These are phyloP conservation scores for Sistotremastrum suecicum DNA, from an alignment of 768 basidiomycete species.

Conservation along the genomic window DNA sequence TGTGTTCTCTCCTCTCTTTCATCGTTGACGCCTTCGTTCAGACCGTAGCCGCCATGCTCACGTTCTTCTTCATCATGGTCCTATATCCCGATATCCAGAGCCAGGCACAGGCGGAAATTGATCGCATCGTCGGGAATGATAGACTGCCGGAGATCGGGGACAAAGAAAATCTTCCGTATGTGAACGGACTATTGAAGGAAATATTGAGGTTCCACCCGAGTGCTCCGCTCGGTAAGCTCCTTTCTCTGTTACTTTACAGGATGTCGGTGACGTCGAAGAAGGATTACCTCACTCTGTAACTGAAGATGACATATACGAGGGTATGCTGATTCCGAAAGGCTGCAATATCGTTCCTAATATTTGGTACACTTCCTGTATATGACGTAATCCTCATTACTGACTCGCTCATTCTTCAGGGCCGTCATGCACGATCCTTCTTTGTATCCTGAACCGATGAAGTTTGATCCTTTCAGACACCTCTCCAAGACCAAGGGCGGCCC, in stretches of 20 bases:
- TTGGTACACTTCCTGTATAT: slow-evolving; percentile 1
- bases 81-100: slow-evolving; percentile 6
- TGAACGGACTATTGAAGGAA: slow-evolving; percentile 3
- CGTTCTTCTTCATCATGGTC: slow-evolving; percentile 10
- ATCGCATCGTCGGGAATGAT: slow-evolving; percentile 3
- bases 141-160: slow-evolving; percentile 5
- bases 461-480: slow-evolving; percentile 5
- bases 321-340: slow-evolving; percentile 7
- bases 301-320: slow-evolving; percentile 9
- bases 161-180: slow-evolving; percentile 3
- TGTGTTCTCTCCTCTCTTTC: too few species aligned
- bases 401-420: slow-evolving; percentile 3
- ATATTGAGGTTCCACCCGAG: slow-evolving; percentile 4
- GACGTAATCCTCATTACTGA: neutral
- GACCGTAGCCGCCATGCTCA: slow-evolving; percentile 7
- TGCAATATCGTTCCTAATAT: slow-evolving; percentile 6
- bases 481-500: neutral
- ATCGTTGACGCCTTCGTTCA: neutral
- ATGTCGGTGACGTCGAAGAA: neutral
- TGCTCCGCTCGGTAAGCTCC: slow-evolving; percentile 2
- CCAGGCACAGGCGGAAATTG: slow-evolving; percentile 6
- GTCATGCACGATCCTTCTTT: slow-evolving; percentile 10
- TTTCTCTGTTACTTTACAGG: neutral
- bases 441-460: slow-evolving; percentile 11
- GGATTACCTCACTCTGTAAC: slow-evolving; percentile 12